Evolutionary conservation across 805 yeast species (phyloP).

Genomic region (Candida hispaniensis): DNA sequence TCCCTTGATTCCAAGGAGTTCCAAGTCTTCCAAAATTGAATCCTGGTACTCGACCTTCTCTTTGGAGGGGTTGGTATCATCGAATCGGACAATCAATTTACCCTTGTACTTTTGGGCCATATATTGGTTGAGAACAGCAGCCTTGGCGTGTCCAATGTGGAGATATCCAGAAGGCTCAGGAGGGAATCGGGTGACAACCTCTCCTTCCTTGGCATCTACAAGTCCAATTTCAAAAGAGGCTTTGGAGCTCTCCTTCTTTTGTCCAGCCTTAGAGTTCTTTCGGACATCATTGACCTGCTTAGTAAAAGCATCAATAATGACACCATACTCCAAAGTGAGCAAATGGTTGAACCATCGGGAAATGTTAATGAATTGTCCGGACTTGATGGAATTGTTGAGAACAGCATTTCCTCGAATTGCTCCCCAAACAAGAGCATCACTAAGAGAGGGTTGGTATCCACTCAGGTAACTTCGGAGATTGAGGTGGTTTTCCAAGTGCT

Average conservation of each 20-base stretch:
- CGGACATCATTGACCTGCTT: constrained; percentile 64
- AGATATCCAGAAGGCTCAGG: constrained; percentile 99
- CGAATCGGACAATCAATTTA: constrained; percentile 91
- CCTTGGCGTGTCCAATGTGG: constrained; percentile 99
- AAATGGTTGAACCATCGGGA: constrained; percentile 87
- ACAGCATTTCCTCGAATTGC: constrained; percentile 85
- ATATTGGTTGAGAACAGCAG: constrained; percentile 92
- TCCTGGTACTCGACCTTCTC: constrained; percentile 93
- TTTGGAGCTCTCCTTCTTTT: constrained; percentile 77
- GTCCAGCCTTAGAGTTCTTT: constrained; percentile 54
- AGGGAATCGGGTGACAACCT: constrained; percentile 97
- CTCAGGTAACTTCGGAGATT: constrained; percentile 72
- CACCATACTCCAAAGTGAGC: constrained; percentile 54
- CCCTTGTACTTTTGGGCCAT: constrained; percentile 95
- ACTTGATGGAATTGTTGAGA: constrained; percentile 82
- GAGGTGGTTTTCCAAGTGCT: constrained; percentile 68
- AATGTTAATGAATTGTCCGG: constrained; percentile 70
- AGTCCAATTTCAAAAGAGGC: constrained; percentile 92
- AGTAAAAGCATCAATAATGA: constrained; percentile 52
- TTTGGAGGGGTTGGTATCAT: constrained; percentile 95
- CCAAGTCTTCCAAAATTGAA: constrained; percentile 85
- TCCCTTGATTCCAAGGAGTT: constrained; percentile 84
- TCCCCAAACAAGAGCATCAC: constrained; percentile 91
- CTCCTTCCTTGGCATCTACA: constrained; percentile 82
- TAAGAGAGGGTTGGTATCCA: constrained; percentile 57